Base-by-base conservation (phyloP, 208 protist species). In the Acanthamoeba triangularis region DNA sequence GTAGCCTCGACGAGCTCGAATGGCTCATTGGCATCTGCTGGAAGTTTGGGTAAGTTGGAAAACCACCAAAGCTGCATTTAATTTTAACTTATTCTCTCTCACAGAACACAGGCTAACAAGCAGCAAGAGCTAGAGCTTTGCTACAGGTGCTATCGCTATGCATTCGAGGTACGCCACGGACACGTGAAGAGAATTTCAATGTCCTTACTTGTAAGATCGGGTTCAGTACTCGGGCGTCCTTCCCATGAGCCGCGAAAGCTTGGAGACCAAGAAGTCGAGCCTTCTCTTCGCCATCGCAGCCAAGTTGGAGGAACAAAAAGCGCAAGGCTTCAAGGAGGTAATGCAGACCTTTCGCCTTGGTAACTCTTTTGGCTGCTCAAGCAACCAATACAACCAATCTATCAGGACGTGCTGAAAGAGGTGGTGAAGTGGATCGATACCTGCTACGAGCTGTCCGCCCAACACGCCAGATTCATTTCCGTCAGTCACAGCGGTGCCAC, bases 241-340 rank as follows among this genome's bases (percentile, higher is more conserved):
- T 0, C 59, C 56, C 4, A 37, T 69, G 7, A 91, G 56, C 59
- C 59, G 84, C 35, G 59, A 91, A 11, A 69, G 25, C n/a, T 69
- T 91, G 59, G 84, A 91, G 35, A 91, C 84, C n/a, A 91, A 72
- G 84, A 69, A 91, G 33, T 8, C 84, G 54, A 91, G 84, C 59
- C 84, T 91, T 1, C 84, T 91, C 25, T 91, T 44, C 28, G 49
- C 84, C 5, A 69, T 69, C 18, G 25, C 84, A 1, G 49, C 56
- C 23, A 63, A 91, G 25, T 33, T 91, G 18, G 84, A 91, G 41
- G 25, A 91, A 11, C 59, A 85, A 20, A 85, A 85, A 35, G 44
- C 76, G 13, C 28, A 85, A 10, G 76, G 76, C 35, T 85, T 59
- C 44, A 11, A 56, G 0, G 76, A 85, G 30, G 76, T 85, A 85